Evolutionary conservation across 1,139 yeast species (phyloP), one percentile per base, ranked within the genome.

Genomic region (Candida labiduridarum): DNA sequence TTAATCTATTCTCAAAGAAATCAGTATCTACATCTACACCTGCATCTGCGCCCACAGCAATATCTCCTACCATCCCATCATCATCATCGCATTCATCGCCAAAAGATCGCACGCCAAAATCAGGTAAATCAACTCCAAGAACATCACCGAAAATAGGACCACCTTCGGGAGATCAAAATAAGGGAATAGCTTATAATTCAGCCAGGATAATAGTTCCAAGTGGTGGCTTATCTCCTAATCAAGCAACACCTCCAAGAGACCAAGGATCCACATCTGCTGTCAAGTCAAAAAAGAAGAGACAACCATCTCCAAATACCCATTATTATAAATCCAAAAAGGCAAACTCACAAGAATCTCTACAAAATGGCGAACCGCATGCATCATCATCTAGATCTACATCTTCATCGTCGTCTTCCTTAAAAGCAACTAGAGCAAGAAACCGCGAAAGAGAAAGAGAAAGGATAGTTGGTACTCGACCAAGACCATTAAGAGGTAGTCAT

Each of bases 181-280:
- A 49, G 25, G 51, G 51, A 31, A 41, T 34, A 34, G 39, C 43
- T n/a, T 49, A 49, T 34, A 45, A 29, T 9, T 49, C 51, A 14
- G 12, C 49, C 14, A 41, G 51, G 15, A 49, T 49, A 29, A 31
- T 38, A 15, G 15, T 33, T 10, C 51, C 51, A 12, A 44, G 47
- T 33, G 22, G 45, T 36, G 11, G 12, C 22, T 19, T 12, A 18
- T 15, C 42, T 5, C 14, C 19, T n/a, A 25, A 14, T 19, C 36
- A 16, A n/a, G 22, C 34, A 7, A 11, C 45, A 11, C 31, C 45
- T 6, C 16, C 35, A 15, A 15, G 2, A 22, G 33, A 46, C 5
- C 22, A 19, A 38, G 29, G 9, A 8, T 25, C 36, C 3, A 18
- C 35, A 9, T 36, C 19, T 12, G 3, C 19, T 12, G 3, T 6